A percentile compares a stretch with the other conserved stretches of the same genome.
These are phyloP conservation scores for Sideroxylon spinosum DNA, from an alignment of 179 eudicot species.

Conservation along the genomic window DNA sequence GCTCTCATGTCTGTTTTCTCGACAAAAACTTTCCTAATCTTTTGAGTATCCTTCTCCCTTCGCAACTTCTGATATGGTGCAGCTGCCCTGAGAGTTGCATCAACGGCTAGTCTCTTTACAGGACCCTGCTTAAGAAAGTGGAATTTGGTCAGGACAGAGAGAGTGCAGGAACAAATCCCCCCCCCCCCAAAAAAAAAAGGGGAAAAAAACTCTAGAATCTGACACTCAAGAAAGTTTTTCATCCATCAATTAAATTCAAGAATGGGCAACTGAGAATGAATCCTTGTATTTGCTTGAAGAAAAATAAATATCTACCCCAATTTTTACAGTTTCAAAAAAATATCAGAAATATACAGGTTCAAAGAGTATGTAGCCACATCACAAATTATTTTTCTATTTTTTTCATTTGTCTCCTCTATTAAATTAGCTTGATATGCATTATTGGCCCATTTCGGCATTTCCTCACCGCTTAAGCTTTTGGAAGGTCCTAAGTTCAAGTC, in stretches of 20 bases:
- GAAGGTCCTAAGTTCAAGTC: too few relatives aligned
- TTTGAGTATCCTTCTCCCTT: slow-evolving; percentile 62
- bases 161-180: neutral
- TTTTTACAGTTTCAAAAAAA: neutral
- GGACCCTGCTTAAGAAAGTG: slow-evolving; percentile 62
- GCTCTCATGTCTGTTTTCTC: slow-evolving; percentile 98
- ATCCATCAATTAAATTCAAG: neutral
- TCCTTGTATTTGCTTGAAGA: neutral
- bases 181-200: too few relatives aligned
- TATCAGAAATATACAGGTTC: slow-evolving; percentile 2
- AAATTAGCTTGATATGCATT: too few relatives aligned
- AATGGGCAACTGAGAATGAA: slow-evolving; percentile 5
- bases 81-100: slow-evolving; percentile 98
- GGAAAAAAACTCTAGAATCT: neutral
- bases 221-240: neutral
- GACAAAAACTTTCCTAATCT: slow-evolving; percentile 76
- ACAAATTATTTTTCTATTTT: neutral
- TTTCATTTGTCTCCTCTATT: neutral
- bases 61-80: slow-evolving; percentile 97
- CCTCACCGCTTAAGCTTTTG: too few relatives aligned
- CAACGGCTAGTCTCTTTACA: slow-evolving; percentile 96
- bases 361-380: slow-evolving; percentile 4
- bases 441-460: too few relatives aligned
- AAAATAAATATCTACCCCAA: neutral
- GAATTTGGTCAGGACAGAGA: slow-evolving; percentile 9